Evolutionary conservation across 2,329 filamentous ascomycete genomes (phyloP).

Genomic region (Aspergillus texensis): DNA sequence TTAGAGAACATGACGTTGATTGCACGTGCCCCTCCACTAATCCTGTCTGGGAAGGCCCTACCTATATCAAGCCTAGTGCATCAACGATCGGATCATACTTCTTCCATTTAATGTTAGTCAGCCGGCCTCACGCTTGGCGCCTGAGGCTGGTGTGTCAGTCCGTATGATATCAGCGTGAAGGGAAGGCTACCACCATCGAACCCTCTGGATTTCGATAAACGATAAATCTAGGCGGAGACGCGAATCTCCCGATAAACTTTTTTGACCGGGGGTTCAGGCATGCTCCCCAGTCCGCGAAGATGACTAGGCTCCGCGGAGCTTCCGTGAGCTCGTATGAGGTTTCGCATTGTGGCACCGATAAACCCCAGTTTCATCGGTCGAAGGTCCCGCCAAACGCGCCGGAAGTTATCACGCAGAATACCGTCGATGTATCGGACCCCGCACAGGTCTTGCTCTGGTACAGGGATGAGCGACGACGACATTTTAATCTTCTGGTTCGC

Average conservation of each 20-base stretch:
- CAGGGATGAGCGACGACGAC: constrained; percentile 43
- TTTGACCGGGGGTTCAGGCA: constrained; percentile 21
- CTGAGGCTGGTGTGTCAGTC: constrained; percentile 18
- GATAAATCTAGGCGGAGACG: neutral
- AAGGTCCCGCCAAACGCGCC: constrained; percentile 46
- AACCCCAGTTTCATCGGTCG: constrained; percentile 35
- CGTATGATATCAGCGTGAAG: constrained; percentile 28
- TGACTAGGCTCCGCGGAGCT: constrained; percentile 48
- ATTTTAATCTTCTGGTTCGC: constrained; percentile 65
- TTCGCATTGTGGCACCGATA: constrained; percentile 31
- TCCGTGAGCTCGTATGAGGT: constrained; percentile 36
- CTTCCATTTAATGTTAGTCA: constrained; percentile 1
- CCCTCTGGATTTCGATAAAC: neutral
- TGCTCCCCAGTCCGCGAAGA: constrained; percentile 33
- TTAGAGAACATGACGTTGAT: constrained; percentile 23
- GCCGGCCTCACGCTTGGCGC: constrained; percentile 9
- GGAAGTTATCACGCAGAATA: constrained; percentile 42
- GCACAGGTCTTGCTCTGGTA: constrained; percentile 41
- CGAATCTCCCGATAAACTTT: neutral
- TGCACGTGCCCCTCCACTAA: constrained; percentile 11
- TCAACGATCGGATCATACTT: neutral
- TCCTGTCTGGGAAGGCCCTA: neutral
- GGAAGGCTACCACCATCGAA: constrained; percentile 8
- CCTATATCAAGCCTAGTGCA: neutral
- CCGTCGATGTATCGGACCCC: constrained; percentile 42